Percentiles rank a stretch among this genome's conserved stretches.
Conservation (phyloP, 2,329 filamentous ascomycete genomes). For the Stemphylium beticola region DNA sequence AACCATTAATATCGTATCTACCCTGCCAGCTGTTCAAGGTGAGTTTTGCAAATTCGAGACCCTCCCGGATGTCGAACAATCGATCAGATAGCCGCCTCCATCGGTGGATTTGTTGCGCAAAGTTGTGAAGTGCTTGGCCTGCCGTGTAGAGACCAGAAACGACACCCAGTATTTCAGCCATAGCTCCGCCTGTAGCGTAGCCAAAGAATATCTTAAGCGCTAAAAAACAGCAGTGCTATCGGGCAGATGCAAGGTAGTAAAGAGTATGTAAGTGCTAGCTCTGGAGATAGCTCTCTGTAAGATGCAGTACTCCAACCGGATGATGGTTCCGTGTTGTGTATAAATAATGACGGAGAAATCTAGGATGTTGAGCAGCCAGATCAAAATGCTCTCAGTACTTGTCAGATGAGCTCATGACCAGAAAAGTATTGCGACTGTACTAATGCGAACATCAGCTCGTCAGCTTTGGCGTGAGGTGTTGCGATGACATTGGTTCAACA, state of each 20-base stretch:
- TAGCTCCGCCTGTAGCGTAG: neutral
- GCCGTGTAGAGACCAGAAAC: slow-evolving; percentile 25
- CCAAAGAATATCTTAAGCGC: no score
- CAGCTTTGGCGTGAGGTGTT: slow-evolving; percentile 10
- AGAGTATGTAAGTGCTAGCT: no score
- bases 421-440: slow-evolving; percentile 15
- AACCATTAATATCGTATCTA: slow-evolving; percentile 30
- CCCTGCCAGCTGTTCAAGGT: slow-evolving; percentile 31
- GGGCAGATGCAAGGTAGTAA: no score
- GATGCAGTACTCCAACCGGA: no score
- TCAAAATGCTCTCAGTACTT: slow-evolving; percentile 5
- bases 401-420: slow-evolving; percentile 18
- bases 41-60: slow-evolving; percentile 24
- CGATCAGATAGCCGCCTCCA: slow-evolving; percentile 29
- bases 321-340: neutral
- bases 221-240: no score
- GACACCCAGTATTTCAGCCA: slow-evolving; percentile 30
- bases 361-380: neutral
- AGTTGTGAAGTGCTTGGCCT: slow-evolving; percentile 21
- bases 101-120: slow-evolving; percentile 26
- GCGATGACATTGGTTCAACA: slow-evolving; percentile 20
- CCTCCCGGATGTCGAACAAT: slow-evolving; percentile 32
- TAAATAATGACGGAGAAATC: neutral
- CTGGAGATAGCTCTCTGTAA: no score
- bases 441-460: slow-evolving; percentile 23